Conservation (phyloP, 768 basidiomycete genomes). For the Collybiopsis confluens region DNA sequence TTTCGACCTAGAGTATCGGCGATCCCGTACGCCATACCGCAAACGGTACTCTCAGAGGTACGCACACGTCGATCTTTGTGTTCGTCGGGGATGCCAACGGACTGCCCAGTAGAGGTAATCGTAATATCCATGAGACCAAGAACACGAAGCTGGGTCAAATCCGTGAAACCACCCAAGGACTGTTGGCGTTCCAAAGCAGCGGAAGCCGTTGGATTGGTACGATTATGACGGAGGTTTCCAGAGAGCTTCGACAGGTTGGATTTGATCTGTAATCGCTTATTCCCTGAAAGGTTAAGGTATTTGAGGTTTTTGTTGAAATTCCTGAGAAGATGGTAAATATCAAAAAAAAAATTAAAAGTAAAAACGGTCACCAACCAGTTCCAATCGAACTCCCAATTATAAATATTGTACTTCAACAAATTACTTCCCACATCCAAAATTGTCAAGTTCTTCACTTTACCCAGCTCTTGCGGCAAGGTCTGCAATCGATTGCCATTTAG, state of each 20-base stretch:
- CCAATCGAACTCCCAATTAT: slow-evolving; percentile 99
- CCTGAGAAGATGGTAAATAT: slow-evolving; percentile 40
- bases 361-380: slow-evolving; percentile 69
- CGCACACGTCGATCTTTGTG: slow-evolving; percentile 87
- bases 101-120: slow-evolving; percentile 56
- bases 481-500: slow-evolving; percentile 93
- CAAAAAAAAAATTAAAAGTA: neutral
- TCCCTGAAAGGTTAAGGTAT: slow-evolving; percentile 96
- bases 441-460: slow-evolving; percentile 71
- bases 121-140: slow-evolving; percentile 98
- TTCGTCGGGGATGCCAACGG: slow-evolving; percentile 73
- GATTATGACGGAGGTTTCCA: slow-evolving; percentile 19
- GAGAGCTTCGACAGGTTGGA: slow-evolving; percentile 46
- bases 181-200: slow-evolving; percentile 21
- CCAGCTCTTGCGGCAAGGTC: slow-evolving; percentile 87
- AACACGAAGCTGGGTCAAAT: slow-evolving; percentile 79
- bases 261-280: slow-evolving; percentile 95
- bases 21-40: slow-evolving; percentile 93
- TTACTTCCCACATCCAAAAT: slow-evolving; percentile 94
- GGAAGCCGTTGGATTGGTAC: slow-evolving; percentile 5
- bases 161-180: slow-evolving; percentile 77
- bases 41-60: slow-evolving; percentile 84
- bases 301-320: slow-evolving; percentile 92
- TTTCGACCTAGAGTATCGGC: slow-evolving; percentile 84
- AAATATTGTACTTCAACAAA: slow-evolving; percentile 91